phyloP scores from a whole-genome alignment of 495 filamentous ascomycete species.

The Hyaloscypha hepaticicola region DNA sequence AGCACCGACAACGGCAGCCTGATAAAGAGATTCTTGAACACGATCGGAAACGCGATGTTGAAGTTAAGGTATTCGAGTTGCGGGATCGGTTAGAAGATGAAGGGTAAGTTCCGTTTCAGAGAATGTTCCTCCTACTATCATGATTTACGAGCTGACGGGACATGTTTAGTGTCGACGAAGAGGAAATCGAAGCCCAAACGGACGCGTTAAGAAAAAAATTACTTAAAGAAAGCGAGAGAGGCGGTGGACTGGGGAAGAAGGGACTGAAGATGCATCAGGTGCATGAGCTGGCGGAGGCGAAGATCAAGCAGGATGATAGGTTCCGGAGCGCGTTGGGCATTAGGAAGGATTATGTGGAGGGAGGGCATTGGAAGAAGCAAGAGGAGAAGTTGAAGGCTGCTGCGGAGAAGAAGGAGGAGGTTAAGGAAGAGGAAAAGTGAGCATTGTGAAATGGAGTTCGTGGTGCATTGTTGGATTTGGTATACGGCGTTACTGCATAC shows the following conservation, averaged over 20 bases:
- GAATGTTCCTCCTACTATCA: too few relatives aligned
- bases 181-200: slow-evolving; percentile 73
- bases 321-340: slow-evolving; percentile 88
- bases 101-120: slow-evolving; percentile 57
- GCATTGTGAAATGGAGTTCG: slow-evolving; percentile 2
- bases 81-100: slow-evolving; percentile 88
- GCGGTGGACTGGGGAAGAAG: slow-evolving; percentile 40
- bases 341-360: slow-evolving; percentile 83
- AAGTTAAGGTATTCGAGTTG: slow-evolving; percentile 89
- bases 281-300: slow-evolving; percentile 92
- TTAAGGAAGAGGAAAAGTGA: slow-evolving; percentile 22
- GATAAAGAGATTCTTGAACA: slow-evolving; percentile 93
- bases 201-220: slow-evolving; percentile 64
- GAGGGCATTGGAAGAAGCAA: slow-evolving; percentile 68
- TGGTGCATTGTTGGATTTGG: neutral
- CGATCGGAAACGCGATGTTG: slow-evolving; percentile 82
- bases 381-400: slow-evolving; percentile 67
- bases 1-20: slow-evolving; percentile 76
- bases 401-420: slow-evolving; percentile 46
- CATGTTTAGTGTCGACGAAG: slow-evolving; percentile 61
- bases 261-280: slow-evolving; percentile 88
- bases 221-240: slow-evolving; percentile 49
- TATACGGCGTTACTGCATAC: neutral
- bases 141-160: too few relatives aligned
- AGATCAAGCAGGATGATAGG: slow-evolving; percentile 93